Evolutionary conservation across 2,329 filamentous ascomycete species (phyloP), one percentile per base, ranked within the genome.

Genomic region (Pleoardoris graminearum): DNA sequence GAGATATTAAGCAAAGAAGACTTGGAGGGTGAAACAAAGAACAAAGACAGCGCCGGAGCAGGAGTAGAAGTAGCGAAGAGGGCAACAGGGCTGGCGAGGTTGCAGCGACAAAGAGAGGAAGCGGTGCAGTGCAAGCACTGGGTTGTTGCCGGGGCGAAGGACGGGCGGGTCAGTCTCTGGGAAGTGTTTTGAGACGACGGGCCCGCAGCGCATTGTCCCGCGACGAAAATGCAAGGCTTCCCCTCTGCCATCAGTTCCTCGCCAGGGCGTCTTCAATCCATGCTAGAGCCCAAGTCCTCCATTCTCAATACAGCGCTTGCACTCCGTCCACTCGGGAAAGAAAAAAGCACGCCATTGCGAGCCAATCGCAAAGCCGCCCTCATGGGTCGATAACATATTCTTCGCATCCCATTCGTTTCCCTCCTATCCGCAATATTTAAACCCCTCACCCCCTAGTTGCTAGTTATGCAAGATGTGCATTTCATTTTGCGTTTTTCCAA

Each of bases 111-210:
- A 48, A 59, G 77, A 19, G 72, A 72, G 21, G 63, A 71, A 39
- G 85, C 85, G 62, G 86, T 88, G 10, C 85, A 83, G 65, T 79
- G 78, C 45, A 88, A 87, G 21, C 93, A 97, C 72, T 97, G 93
- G 92, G 72, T 97, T 46, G 94, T 88, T 16, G 90, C 85, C 1
- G 94, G 94, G 1, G 89, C 90, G 50, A 99, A 97, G 72, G 94
- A 97, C 76, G 94, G 93, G 16, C 96, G 95, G 71, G 85, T 97
- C 57, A 96, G 91, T 68, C 77, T 99, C 61, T 99, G 94, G 94
- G 90, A 97, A 76, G 86, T 97, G 53, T 99, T 94, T 52, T 80
- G 57, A 68, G 36, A 22, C 22, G 17, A 22, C 11, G 36, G 10
- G 17, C 11, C 11, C 3, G 14, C 10, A 4, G 14, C 14, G 3